Evolutionary conservation across 2,329 filamentous ascomycete genomes (phyloP).

Genomic region (Colletotrichum orchidophilum): DNA sequence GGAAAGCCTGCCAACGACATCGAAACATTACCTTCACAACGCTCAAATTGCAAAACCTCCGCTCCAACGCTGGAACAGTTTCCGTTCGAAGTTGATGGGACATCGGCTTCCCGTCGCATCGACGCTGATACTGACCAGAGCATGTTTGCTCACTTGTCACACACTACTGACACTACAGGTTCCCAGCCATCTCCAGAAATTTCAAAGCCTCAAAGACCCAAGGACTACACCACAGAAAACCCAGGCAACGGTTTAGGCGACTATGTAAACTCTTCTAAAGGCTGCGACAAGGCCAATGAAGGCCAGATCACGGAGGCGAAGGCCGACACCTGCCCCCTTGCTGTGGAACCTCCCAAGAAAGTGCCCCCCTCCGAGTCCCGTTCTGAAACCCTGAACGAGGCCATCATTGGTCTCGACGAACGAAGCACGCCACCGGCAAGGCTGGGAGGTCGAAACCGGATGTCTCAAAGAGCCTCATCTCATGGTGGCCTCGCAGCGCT

Average conservation of each 20-base stretch:
- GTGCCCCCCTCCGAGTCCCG: not conserved
- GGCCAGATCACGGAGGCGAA: not conserved
- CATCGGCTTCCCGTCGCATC: not conserved
- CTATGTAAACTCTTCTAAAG: not conserved
- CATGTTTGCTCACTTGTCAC: not conserved
- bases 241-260: not conserved
- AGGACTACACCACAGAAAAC: not conserved
- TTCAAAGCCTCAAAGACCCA: not conserved
- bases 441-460: not conserved
- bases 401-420: not conserved
- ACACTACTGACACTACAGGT: not conserved
- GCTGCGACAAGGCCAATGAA: not conserved
- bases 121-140: not conserved
- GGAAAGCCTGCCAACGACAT: not conserved
- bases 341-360: not conserved
- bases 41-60: not conserved
- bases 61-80: slow-evolving; percentile 1
- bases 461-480: not conserved
- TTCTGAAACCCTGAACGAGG: not conserved
- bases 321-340: not conserved
- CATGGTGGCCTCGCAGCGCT: slow-evolving; percentile 13
- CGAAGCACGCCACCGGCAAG: not conserved
- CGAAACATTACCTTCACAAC: slow-evolving; percentile 1
- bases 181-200: too few species aligned
- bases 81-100: slow-evolving; percentile 4